Percentiles rank a stretch among this genome's conserved stretches.
Evolutionary conservation across 371 early-diverging fungal genomes (phyloP).

Genomic region (Blakeslea trispora): DNA sequence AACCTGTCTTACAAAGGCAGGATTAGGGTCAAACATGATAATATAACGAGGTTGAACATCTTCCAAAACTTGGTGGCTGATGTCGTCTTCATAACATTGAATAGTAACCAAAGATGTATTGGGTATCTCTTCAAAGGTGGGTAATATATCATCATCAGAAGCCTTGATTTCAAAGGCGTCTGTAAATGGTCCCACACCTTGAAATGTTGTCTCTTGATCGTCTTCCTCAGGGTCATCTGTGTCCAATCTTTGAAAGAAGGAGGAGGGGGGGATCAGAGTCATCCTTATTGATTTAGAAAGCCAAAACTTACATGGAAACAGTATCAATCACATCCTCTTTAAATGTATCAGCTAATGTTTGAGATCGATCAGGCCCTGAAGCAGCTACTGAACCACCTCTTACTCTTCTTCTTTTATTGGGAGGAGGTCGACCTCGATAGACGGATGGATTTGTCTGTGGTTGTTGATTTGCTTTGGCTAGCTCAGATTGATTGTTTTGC

Average conservation of each 20-base stretch:
- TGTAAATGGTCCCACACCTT: not conserved
- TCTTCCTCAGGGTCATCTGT: not conserved
- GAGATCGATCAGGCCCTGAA: constrained; percentile 25
- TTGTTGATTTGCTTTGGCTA: constrained; percentile 6
- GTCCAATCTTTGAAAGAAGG: constrained; percentile 1
- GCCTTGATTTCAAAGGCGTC: not conserved
- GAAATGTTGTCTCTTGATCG: constrained; percentile 6
- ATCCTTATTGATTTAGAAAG: not conserved
- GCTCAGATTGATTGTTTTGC: constrained; percentile 35
- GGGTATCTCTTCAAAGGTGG: constrained; percentile 38
- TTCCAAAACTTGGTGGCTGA: constrained; percentile 59
- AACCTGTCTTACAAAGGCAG: constrained; percentile 83
- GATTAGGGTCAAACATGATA: constrained; percentile 89
- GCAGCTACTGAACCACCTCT: constrained; percentile 67
- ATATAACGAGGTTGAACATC: constrained; percentile 78
- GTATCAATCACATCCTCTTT: constrained; percentile 30
- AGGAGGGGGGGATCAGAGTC: not conserved
- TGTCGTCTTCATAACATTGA: constrained; percentile 63
- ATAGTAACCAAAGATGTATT: constrained; percentile 51
- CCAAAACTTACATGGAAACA: not conserved
- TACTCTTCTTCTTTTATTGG: constrained; percentile 78
- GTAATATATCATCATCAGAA: constrained; percentile 30
- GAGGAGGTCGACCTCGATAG: constrained; percentile 44
- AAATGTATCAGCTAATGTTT: constrained; percentile 30
- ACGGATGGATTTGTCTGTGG: constrained; percentile 2